Percentiles rank a stretch among this genome's conserved stretches.
Conservation (phyloP, 1,284 basidiomycete species). For the Taiwanofungus camphoratus region DNA sequence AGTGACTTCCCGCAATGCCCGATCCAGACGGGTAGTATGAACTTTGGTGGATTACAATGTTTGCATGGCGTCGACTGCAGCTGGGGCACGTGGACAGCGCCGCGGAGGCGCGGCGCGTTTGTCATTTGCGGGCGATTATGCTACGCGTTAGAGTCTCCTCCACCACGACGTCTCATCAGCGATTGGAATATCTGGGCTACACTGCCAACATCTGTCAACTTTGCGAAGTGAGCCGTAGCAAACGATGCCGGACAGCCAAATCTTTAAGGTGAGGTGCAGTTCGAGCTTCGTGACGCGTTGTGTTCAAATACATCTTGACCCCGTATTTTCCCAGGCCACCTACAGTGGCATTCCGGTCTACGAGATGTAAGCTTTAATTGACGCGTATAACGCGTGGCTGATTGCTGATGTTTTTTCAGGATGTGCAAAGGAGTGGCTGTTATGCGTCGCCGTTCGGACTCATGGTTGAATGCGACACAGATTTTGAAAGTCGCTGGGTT, state of each 20-base stretch:
- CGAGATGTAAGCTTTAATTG: conserved; percentile 62
- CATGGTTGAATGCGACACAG: conserved; percentile 99
- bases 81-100: no score
- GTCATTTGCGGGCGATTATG: conserved; percentile 7
- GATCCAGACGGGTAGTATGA: no score
- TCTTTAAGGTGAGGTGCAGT: conserved; percentile 67
- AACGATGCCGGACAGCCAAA: conserved; percentile 70
- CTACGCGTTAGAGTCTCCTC: conserved; percentile 7
- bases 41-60: no score
- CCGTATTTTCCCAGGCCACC: conserved; percentile 52
- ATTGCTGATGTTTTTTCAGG: conserved; percentile 43
- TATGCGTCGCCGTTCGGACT: conserved; percentile 94
- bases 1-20: no score
- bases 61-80: no score
- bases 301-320: conserved; percentile 3
- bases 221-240: background rate
- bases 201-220: background rate
- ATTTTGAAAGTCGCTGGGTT: conserved; percentile 99
- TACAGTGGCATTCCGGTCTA: conserved; percentile 87
- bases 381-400: conserved; percentile 30
- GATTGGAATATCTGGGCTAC: background rate
- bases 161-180: background rate
- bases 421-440: conserved; percentile 95
- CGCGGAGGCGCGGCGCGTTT: conserved; percentile 12
- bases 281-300: background rate